Evolutionary conservation across 202 grass and related monocot species (phyloP).

Genomic region (Panicum hallii): DNA sequence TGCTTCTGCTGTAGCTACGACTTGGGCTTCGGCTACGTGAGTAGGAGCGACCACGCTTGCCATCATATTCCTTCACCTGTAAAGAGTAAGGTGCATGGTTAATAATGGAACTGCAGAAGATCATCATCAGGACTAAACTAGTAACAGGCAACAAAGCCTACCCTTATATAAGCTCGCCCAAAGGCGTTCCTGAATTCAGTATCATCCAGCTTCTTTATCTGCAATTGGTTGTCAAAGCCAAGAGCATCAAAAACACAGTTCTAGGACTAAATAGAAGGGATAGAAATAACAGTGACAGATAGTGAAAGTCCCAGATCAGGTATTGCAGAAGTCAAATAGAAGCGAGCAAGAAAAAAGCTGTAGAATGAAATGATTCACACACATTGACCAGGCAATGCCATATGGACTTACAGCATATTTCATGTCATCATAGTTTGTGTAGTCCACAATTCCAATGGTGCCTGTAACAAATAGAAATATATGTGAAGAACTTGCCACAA

Average conservation of each 20-base stretch:
- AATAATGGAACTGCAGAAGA: slow-evolving; percentile 28
- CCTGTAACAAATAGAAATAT: slow-evolving; percentile 58
- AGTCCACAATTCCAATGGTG: slow-evolving; percentile 88
- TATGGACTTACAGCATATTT: slow-evolving; percentile 84
- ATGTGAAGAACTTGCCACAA: neutral
- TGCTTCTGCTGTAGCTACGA: slow-evolving; percentile 69
- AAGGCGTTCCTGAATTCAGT: slow-evolving; percentile 98
- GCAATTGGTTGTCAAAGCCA: slow-evolving; percentile 31
- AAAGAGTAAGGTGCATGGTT: slow-evolving; percentile 15
- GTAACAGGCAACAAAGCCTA: slow-evolving; percentile 36
- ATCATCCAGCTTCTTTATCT: slow-evolving; percentile 97
- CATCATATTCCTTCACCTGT: slow-evolving; percentile 87
- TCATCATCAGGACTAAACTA: neutral
- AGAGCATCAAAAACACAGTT: slow-evolving; percentile 20
- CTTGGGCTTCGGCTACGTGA: slow-evolving; percentile 73
- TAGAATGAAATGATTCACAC: neutral
- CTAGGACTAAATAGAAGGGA: slow-evolving; percentile 18
- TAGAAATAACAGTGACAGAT: slow-evolving; percentile 13
- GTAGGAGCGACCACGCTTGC: slow-evolving; percentile 68
- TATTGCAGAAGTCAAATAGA: neutral
- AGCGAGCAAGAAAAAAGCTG: neutral
- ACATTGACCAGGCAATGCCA: neutral
- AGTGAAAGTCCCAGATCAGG: neutral
- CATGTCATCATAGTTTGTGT: slow-evolving; percentile 98
- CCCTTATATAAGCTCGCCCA: slow-evolving; percentile 88